Percentiles rank a stretch among this genome's conserved stretches.
These are phyloP conservation scores for Caryopteris hybrid DNA, from an alignment of 305 asterid genomes.

Conservation along the genomic window DNA sequence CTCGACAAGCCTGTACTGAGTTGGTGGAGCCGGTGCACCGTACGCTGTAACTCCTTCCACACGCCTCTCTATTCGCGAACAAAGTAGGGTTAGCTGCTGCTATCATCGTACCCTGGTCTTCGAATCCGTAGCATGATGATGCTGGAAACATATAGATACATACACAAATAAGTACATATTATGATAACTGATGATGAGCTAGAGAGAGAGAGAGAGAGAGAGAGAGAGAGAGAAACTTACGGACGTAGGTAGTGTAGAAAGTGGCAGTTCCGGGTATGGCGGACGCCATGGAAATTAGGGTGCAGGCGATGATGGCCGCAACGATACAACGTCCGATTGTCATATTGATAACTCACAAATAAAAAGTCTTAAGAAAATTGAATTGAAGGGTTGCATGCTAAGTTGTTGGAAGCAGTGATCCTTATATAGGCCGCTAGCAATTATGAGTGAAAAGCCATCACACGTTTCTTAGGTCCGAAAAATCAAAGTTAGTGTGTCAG, in stretches of 20 bases:
- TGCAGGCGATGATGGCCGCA: neutral
- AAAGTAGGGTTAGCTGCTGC: constrained; percentile 32
- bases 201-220: too few relatives aligned
- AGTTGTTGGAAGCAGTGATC: neutral
- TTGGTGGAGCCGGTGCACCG: constrained; percentile 32
- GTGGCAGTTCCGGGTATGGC: neutral
- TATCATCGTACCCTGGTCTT: constrained; percentile 26
- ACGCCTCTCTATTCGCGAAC: constrained; percentile 27
- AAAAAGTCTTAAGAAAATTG: too few relatives aligned
- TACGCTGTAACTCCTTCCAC: constrained; percentile 25
- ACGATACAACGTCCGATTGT: neutral
- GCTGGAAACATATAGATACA: constrained; percentile 10
- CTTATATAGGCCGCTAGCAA: neutral
- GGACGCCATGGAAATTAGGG: constrained; percentile 1
- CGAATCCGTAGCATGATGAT: constrained; percentile 35
- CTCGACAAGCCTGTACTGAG: constrained; percentile 22
- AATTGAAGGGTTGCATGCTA: too few relatives aligned
- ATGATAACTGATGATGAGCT: too few relatives aligned
- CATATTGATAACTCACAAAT: too few relatives aligned
- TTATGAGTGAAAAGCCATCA: neutral
- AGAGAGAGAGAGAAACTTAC: neutral
- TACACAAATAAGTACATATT: too few relatives aligned
- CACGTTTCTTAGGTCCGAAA: neutral
- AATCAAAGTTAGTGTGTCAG: too few relatives aligned
- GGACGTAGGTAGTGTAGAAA: neutral